Evolutionary conservation across 2,329 filamentous ascomycete species (phyloP), one percentile per base, ranked within the genome.

Genomic region (Aspergillus transmontanensis): DNA sequence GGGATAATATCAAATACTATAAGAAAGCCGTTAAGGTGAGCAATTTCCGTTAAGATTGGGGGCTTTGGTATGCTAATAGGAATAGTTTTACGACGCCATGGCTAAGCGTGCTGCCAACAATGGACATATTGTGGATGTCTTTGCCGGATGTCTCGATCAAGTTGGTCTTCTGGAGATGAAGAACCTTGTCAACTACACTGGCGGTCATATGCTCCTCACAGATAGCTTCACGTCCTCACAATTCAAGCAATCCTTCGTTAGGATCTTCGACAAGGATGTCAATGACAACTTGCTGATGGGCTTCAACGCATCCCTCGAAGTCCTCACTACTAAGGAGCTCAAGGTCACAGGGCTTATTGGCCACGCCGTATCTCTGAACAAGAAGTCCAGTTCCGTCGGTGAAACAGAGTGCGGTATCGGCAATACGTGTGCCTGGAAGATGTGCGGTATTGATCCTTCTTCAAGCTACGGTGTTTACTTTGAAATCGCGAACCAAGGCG

Each of bases 391-490:
- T 10, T 97, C 93, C 1, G 95, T 99, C 14, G 95, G 95, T 59
- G 95, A 99, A 82, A 98, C 95, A 0, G 95, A 99, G 77, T 97
- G 94, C 72, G 95, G 95, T 73, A 97, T 99, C 71, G 95, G 95
- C 68, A 98, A 98, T 76, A 99, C 95, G 0, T 98, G 94, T 79
- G 94, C 94, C 3, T 99, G 95, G 95, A 99, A 99, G 82, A 97
- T 99, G 94, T 98, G 95, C 73, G 94, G 93, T 69, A 97, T 99
- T 69, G 94, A 98, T 72, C 95, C 95, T 12, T 90, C 89, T 60
- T 89, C 95, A 36, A 97, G 93, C 73, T 98, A 98, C 73, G 95
- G 93, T 65, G 87, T 99, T 66, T 99, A 98, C 81, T 99, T 98
- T 72, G 95, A 99, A 79, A 96, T 99, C 75, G 94, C 95, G 54